Evolutionary conservation across 2,329 filamentous ascomycete genomes (phyloP).

Genomic region (Tolypocladium amazonense): DNA sequence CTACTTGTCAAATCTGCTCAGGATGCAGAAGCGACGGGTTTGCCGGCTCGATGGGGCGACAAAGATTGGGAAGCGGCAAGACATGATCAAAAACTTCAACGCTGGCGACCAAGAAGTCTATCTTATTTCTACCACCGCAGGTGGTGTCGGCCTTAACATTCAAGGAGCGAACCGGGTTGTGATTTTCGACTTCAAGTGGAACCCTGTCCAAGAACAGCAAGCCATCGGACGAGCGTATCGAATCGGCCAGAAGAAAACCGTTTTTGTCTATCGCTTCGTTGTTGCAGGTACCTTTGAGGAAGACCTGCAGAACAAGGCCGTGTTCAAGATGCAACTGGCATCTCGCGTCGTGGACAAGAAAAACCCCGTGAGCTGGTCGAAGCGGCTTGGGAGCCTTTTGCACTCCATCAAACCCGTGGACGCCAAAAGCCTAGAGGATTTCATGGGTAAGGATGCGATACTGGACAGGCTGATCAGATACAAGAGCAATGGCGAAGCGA

Average conservation of each 20-base stretch:
- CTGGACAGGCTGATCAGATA: constrained; percentile 38
- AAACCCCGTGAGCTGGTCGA: constrained; percentile 58
- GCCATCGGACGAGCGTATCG: constrained; percentile 81
- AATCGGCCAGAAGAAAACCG: constrained; percentile 68
- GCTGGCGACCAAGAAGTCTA: constrained; percentile 45
- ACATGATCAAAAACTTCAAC: constrained; percentile 60
- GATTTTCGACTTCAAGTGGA: constrained; percentile 75
- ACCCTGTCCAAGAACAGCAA: constrained; percentile 74
- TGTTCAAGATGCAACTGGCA: constrained; percentile 77
- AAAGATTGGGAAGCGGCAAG: constrained; percentile 44
- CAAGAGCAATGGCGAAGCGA: constrained; percentile 22
- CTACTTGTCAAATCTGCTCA: constrained; percentile 52
- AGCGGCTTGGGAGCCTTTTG: constrained; percentile 46
- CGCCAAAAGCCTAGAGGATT: constrained; percentile 39
- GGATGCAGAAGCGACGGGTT: constrained; percentile 33
- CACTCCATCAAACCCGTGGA: constrained; percentile 41
- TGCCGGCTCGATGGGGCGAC: constrained; percentile 60
- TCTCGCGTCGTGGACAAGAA: constrained; percentile 76
- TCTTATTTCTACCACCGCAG: constrained; percentile 74
- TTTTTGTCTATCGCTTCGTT: constrained; percentile 77
- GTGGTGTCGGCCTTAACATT: constrained; percentile 76
- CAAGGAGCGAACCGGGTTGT: constrained; percentile 75
- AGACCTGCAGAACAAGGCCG: constrained; percentile 57
- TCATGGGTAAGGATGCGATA: constrained; percentile 52
- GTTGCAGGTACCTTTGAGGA: constrained; percentile 72